These are phyloP conservation scores for Phytophthora aleatoria DNA, from an alignment of 352 stramenopile species.

Conservation along the genomic window DNA sequence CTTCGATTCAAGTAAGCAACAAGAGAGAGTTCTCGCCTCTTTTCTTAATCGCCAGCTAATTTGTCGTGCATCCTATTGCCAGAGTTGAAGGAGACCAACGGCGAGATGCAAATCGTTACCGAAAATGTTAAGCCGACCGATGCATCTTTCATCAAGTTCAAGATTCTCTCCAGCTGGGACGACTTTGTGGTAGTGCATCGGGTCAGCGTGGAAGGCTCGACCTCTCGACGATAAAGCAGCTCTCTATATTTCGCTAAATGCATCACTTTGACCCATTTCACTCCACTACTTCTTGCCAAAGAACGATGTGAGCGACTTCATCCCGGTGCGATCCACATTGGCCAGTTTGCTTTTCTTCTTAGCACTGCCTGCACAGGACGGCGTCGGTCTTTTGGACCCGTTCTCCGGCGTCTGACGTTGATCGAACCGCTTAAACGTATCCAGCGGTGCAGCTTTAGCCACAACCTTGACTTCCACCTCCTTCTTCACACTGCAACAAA, in stretches of 20 bases:
- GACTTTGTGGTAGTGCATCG: conserved; percentile 81
- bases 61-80: neutral
- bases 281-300: conserved; percentile 72
- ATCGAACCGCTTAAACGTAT: conserved; percentile 44
- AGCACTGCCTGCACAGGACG: conserved; percentile 26
- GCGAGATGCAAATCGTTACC: conserved; percentile 82
- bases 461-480: conserved; percentile 24
- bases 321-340: conserved; percentile 74
- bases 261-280: conserved; percentile 9
- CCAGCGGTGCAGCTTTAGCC: conserved; percentile 25
- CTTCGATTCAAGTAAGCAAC: conserved; percentile 63
- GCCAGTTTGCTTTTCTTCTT: conserved; percentile 88
- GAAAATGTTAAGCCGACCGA: conserved; percentile 75
- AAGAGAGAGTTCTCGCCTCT: neutral
- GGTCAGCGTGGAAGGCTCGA: conserved; percentile 82
- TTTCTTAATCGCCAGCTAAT: conserved; percentile 1
- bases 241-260: conserved; percentile 33
- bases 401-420: conserved; percentile 31
- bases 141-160: conserved; percentile 85
- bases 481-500: conserved; percentile 36
- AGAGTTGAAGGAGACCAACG: conserved; percentile 83
- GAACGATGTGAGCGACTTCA: conserved; percentile 88
- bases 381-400: conserved; percentile 46
- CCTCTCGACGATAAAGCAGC: conserved; percentile 34
- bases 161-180: conserved; percentile 82